Evolutionary conservation across 1,284 basidiomycete species (phyloP).

Genomic region (Sphaerobolus stellatus): DNA sequence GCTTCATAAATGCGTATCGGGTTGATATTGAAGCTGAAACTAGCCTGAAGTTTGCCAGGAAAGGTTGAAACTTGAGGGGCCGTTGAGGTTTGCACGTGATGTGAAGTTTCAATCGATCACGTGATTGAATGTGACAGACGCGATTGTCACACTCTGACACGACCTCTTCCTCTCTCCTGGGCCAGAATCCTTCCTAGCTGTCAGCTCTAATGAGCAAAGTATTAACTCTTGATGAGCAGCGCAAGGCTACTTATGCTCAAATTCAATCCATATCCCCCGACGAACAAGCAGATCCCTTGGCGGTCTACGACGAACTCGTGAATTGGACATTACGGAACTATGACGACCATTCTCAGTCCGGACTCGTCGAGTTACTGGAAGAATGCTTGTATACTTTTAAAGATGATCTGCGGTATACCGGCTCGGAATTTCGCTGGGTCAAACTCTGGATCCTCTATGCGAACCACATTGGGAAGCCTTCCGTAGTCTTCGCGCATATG

Average conservation of each 20-base stretch:
- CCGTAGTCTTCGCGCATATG: constrained; percentile 76
- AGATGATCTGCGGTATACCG: constrained; percentile 76
- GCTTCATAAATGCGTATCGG: too few species aligned
- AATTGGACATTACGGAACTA: constrained; percentile 68
- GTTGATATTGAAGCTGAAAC: too few species aligned
- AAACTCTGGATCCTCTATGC: constrained; percentile 89
- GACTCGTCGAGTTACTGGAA: constrained; percentile 69
- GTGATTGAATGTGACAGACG: too few species aligned
- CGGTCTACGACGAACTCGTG: constrained; percentile 61
- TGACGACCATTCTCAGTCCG: constrained; percentile 50
- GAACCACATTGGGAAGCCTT: constrained; percentile 55
- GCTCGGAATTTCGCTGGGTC: constrained; percentile 82
- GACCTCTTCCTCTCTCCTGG: too few species aligned
- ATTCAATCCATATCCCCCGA: constrained; percentile 9
- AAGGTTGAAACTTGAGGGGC: too few species aligned
- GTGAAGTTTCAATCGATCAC: too few species aligned
- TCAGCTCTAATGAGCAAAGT: too few species aligned
- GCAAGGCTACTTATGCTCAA: constrained; percentile 6
- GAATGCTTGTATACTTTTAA: constrained; percentile 77
- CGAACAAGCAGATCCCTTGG: constrained; percentile 70
- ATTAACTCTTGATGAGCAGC: too few species aligned
- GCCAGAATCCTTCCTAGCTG: too few species aligned
- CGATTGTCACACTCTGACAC: too few species aligned
- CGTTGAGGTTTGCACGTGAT: too few species aligned
- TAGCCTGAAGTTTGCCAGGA: too few species aligned